Percentiles rank a stretch among this genome's conserved stretches.
Evolutionary conservation across 2,329 filamentous ascomycete genomes (phyloP).

Genomic region (Exophiala aquamarina): DNA sequence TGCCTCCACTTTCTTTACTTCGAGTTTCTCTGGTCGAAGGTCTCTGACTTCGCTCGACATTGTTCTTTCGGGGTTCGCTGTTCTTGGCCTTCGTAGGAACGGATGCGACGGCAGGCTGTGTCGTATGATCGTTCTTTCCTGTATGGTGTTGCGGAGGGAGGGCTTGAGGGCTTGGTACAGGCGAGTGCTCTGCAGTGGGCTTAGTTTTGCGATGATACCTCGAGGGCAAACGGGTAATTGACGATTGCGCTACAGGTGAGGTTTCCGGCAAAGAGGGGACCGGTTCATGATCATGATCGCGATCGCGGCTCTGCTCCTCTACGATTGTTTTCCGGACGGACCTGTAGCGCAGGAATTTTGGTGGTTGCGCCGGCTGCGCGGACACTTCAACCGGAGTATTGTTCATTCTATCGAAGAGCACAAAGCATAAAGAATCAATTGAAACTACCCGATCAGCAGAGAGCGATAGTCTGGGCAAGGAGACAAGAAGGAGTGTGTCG

Average conservation of each 20-base stretch:
- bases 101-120: no score
- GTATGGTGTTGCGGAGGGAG: neutral
- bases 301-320: neutral
- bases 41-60: slow-evolving; percentile 4
- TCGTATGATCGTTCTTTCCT: no score
- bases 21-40: neutral
- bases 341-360: slow-evolving; percentile 59
- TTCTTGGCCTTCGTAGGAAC: neutral
- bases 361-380: slow-evolving; percentile 10
- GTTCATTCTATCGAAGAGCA: slow-evolving; percentile 8
- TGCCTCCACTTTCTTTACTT: slow-evolving; percentile 1
- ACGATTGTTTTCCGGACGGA: slow-evolving; percentile 50
- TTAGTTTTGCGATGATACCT: slow-evolving; percentile 18
- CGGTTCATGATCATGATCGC: slow-evolving; percentile 6
- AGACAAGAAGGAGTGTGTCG: no score
- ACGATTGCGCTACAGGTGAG: slow-evolving; percentile 4
- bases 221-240: slow-evolving; percentile 18
- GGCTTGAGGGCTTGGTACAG: neutral
- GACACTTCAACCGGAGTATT: neutral
- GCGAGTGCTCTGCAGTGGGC: neutral
- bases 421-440: neutral
- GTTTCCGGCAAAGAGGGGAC: slow-evolving; percentile 11
- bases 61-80: slow-evolving; percentile 2
- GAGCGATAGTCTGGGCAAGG: no score
- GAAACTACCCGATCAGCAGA: no score